These are phyloP conservation scores for Liriodendron chinense DNA, from an alignment of 164 flowering plant species.

Conservation along the genomic window DNA sequence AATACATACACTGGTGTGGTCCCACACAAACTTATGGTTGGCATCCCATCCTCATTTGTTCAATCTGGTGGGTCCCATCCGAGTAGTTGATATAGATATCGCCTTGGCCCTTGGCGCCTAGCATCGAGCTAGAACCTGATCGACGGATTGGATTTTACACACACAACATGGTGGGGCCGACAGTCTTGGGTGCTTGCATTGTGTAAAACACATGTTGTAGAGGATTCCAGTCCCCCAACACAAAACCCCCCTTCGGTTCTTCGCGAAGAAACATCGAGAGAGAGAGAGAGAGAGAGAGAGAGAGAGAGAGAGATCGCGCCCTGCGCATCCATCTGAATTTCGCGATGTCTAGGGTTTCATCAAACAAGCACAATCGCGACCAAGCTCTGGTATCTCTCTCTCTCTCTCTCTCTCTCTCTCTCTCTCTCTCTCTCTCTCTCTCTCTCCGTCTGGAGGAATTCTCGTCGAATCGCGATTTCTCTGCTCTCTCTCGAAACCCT, in stretches of 20 bases:
- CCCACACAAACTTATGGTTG: too few species aligned
- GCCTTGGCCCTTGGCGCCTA: too few species aligned
- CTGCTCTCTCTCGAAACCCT: too few species aligned
- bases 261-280: not conserved
- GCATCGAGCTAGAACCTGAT: too few species aligned
- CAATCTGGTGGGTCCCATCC: too few species aligned
- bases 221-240: not conserved
- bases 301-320: not conserved
- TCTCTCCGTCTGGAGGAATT: not conserved
- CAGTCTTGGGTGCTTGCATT: not conserved
- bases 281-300: not conserved
- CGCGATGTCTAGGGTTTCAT: constrained; percentile 38
- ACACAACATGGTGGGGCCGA: not conserved
- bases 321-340: not conserved
- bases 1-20: too few species aligned
- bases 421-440: not conserved
- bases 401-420: not conserved
- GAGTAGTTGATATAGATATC: too few species aligned
- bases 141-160: too few species aligned
- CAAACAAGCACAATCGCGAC: constrained; percentile 47
- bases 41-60: not conserved
- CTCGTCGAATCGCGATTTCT: not conserved
- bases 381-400: constrained; percentile 35
- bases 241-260: not conserved
- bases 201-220: not conserved